Percentiles rank a stretch among this genome's conserved stretches.
Conservation (phyloP, 331 rosid genomes). For the Arachis monticola region DNA sequence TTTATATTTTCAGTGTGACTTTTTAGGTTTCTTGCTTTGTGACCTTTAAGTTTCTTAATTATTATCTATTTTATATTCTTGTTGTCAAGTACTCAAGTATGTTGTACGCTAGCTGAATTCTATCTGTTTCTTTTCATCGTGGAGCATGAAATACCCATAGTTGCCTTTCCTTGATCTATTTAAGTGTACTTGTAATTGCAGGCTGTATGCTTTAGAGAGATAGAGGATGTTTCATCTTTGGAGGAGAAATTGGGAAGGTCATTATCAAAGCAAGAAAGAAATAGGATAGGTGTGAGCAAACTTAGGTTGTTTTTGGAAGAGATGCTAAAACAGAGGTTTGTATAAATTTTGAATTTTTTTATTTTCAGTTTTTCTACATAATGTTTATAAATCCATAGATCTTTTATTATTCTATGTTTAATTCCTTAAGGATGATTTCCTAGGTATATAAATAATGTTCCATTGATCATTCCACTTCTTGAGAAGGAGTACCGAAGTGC, state of each 20-base stretch:
- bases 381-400: not conserved
- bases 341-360: not conserved
- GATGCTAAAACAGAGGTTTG: conserved; percentile 82
- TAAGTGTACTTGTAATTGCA: conserved; percentile 44
- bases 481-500: conserved; percentile 88
- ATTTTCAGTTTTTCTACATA: not conserved
- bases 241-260: conserved; percentile 87
- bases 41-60: not conserved
- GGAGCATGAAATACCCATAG: conserved; percentile 7
- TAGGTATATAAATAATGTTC: conserved; percentile 92
- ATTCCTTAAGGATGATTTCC: conserved; percentile 45
- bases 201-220: conserved; percentile 84
- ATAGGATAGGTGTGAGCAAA: conserved; percentile 93
- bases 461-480: conserved; percentile 92
- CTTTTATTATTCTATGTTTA: conserved; percentile 29
- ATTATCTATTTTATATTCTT: not conserved
- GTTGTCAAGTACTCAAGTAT: conserved; percentile 6
- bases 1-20: conserved; percentile 19
- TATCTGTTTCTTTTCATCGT: conserved; percentile 1
- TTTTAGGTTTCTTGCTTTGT: conserved; percentile 22
- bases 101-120: conserved; percentile 7
- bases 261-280: conserved; percentile 78
- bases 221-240: conserved; percentile 77
- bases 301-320: conserved; percentile 85
- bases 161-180: conserved; percentile 29